Percentiles rank a stretch among this genome's conserved stretches.
Conservation (phyloP, 495 filamentous ascomycete genomes). For the Aspergillus nidulans region DNA sequence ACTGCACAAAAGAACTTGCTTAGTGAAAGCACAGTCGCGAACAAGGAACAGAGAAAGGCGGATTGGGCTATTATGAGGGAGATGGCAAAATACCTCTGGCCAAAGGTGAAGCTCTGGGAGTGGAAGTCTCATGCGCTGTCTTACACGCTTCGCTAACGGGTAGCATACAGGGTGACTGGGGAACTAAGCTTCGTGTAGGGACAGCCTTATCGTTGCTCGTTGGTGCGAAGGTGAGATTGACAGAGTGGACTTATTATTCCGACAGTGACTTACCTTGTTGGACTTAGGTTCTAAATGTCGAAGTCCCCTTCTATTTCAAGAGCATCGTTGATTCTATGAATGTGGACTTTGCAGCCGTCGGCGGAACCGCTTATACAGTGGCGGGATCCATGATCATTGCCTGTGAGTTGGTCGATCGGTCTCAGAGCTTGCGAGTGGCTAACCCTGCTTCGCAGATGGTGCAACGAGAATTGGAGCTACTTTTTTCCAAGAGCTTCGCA, state of each 20-base stretch:
- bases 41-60: slow-evolving; percentile 86
- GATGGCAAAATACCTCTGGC: slow-evolving; percentile 97
- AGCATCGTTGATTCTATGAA: slow-evolving; percentile 97
- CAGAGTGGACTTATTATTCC: neutral
- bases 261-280: slow-evolving; percentile 13
- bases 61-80: slow-evolving; percentile 99
- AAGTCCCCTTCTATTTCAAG: slow-evolving; percentile 98
- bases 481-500: slow-evolving; percentile 84
- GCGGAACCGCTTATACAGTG: slow-evolving; percentile 81
- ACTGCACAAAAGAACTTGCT: slow-evolving; percentile 48
- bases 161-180: slow-evolving; percentile 57
- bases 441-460: slow-evolving; percentile 56
- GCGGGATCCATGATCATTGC: slow-evolving; percentile 91
- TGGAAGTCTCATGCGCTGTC: neutral
- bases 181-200: slow-evolving; percentile 78
- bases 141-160: slow-evolving; percentile 13
- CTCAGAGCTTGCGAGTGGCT: neutral
- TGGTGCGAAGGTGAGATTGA: slow-evolving; percentile 65
- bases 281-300: slow-evolving; percentile 78
- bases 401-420: slow-evolving; percentile 42
- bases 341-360: slow-evolving; percentile 76
- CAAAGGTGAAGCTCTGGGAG: slow-evolving; percentile 53
- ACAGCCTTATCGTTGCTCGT: slow-evolving; percentile 76
- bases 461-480: slow-evolving; percentile 81
- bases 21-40: slow-evolving; percentile 51